These are phyloP conservation scores for Tubosaeta sp. DNA, from an alignment of 768 basidiomycete genomes.

Conservation along the genomic window DNA sequence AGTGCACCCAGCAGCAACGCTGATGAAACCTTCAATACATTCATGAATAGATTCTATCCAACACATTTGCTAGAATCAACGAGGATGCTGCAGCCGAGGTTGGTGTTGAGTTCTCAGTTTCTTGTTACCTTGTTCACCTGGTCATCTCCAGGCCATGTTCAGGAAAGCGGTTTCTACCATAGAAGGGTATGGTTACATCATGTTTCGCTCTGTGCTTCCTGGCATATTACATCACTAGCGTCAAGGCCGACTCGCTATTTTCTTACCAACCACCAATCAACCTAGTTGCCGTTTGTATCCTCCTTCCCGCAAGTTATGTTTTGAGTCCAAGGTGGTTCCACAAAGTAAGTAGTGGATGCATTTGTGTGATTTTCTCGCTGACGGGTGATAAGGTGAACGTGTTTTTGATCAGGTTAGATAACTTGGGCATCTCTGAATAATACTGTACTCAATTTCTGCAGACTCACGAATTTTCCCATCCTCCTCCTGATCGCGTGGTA, in stretches of 20 bases:
- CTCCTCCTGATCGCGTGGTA: constrained; percentile 78
- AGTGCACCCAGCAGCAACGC: constrained; percentile 22
- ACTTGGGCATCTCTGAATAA: background rate
- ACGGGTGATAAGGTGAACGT: constrained; percentile 64
- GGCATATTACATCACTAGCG: constrained; percentile 38
- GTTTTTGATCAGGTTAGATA: constrained; percentile 69
- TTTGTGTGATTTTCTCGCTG: constrained; percentile 10
- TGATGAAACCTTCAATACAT: background rate
- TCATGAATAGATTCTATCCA: constrained; percentile 74
- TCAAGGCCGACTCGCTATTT: constrained; percentile 88
- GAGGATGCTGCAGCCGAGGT: constrained; percentile 93
- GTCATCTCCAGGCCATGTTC: constrained; percentile 74
- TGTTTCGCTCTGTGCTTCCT: constrained; percentile 6
- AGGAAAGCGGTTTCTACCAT: constrained; percentile 90
- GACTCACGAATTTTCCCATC: constrained; percentile 81
- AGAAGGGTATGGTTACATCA: constrained; percentile 62
- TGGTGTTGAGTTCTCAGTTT: constrained; percentile 1
- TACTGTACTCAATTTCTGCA: constrained; percentile 20
- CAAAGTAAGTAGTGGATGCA: constrained; percentile 51
- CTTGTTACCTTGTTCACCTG: background rate
- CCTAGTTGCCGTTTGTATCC: constrained; percentile 76
- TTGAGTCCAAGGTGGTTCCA: constrained; percentile 97
- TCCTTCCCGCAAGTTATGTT: constrained; percentile 83
- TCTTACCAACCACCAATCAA: constrained; percentile 95
- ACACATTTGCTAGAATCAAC: constrained; percentile 92